These are phyloP conservation scores for Orbilia ellipsospora DNA, from an alignment of 2,329 filamentous ascomycete genomes.

Conservation along the genomic window DNA sequence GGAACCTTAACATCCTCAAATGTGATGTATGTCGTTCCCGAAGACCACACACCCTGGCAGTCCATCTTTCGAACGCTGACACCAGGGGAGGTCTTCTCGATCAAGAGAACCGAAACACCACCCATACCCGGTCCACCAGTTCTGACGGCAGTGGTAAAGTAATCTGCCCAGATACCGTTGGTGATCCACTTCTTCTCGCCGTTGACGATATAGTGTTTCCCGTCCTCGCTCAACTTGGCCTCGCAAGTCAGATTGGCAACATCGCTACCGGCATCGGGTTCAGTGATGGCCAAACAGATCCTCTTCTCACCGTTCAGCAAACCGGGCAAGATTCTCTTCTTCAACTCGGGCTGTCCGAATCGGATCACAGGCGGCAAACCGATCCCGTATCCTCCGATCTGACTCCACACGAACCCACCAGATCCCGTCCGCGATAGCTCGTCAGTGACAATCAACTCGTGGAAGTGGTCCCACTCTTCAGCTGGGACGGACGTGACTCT, in stretches of 20 bases:
- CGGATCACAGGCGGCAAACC: constrained; percentile 91
- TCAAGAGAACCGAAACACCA: constrained; percentile 87
- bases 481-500: constrained; percentile 80
- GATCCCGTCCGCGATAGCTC: constrained; percentile 89
- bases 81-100: constrained; percentile 84
- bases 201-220: constrained; percentile 99
- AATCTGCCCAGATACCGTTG: constrained; percentile 95
- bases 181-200: constrained; percentile 99
- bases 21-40: constrained; percentile 94
- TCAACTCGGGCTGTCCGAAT: constrained; percentile 85
- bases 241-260: constrained; percentile 96
- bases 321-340: constrained; percentile 87
- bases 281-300: constrained; percentile 96
- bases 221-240: constrained; percentile 92
- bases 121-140: constrained; percentile 92
- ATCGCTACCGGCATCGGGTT: constrained; percentile 93
- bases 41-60: constrained; percentile 96
- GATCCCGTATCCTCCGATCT: constrained; percentile 96
- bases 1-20: constrained; percentile 99
- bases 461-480: constrained; percentile 98
- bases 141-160: constrained; percentile 96
- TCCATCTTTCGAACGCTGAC: constrained; percentile 96
- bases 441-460: constrained; percentile 94
- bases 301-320: constrained; percentile 94
- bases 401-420: constrained; percentile 95